Evolutionary conservation across 176 grass and related monocot genomes (phyloP).

Genomic region (Eremochloa ophiuroides): DNA sequence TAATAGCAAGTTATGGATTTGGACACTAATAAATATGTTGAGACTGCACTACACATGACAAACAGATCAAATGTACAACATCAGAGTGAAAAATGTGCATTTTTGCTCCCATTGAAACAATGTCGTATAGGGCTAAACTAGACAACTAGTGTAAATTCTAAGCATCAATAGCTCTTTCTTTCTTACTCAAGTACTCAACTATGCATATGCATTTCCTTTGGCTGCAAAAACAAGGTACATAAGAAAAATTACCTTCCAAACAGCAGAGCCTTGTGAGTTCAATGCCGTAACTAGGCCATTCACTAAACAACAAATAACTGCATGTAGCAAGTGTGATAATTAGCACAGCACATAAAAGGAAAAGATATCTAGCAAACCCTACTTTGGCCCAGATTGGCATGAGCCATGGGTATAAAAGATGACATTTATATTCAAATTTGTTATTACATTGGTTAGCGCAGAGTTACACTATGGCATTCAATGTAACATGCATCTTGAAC

Average conservation of each 20-base stretch:
- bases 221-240: neutral
- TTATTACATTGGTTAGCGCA: neutral
- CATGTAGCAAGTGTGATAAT: conserved; percentile 19
- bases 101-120: neutral
- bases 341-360: conserved; percentile 8
- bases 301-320: conserved; percentile 94
- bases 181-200: neutral
- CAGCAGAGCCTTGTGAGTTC: conserved; percentile 50
- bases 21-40: conserved; percentile 11
- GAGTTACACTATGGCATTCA: neutral
- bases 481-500: neutral
- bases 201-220: neutral
- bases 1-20: conserved; percentile 18
- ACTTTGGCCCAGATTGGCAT: neutral
- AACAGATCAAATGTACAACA: neutral
- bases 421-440: neutral
- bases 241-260: conserved; percentile 70
- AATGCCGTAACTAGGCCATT: conserved; percentile 70
- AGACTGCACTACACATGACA: neutral
- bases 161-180: neutral
- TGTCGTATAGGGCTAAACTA: neutral
- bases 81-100: neutral
- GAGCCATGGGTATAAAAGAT: neutral
- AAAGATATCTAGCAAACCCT: neutral
- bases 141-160: neutral